Base-by-base conservation (phyloP, 805 yeast species). In the Isabelozyma pseudorhagii region DNA sequence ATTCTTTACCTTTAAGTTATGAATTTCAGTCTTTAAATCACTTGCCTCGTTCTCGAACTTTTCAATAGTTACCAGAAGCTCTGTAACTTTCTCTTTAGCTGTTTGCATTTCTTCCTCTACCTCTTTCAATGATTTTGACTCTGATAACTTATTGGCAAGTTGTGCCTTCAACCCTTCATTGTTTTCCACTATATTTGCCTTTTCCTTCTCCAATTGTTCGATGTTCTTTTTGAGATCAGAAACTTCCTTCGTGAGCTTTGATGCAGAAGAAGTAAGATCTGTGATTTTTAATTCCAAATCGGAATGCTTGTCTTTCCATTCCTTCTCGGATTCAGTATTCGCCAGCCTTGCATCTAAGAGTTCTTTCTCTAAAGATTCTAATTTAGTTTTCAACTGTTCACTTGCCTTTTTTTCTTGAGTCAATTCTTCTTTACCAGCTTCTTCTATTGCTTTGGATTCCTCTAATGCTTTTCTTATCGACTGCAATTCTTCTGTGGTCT, bases 41-140 rank as follows among this genome's bases (percentile, higher is more conserved):
- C 58, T 57, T 3, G 73, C 51, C 29, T 78, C 78, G 40, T 73
- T 78, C 49, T 82, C 79, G 41, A 77, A 50, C 5, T 55, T 58
- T 40, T 72, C 74, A n/a, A 80, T 64, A 8, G 66, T 64, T 25
- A 71, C 70, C 42, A 13, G 1, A 31, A 31, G 36, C 10, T 17
- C 44, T 14, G 38, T 15, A 40, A 47, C 39, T 38, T 45, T 45
- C 25, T 45, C 34, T 11, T 36, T 14, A 10, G 38, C 40, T 10
- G n/a, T 44, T n/a, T 44, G 38, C 10, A 13, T 28, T n/a, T 31
- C 36, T 2, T 3, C 5, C n/a, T 31, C 36, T 10, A 31, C 36
- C 8, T 31, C 36, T 31, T 13, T 13, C 8, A 31, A 13, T 13
- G 36, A 31, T 31, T 31, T 31, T 31, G 10, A 31, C 10, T 31